Base-by-base conservation (phyloP, 805 yeast species). In the Cyberlindnera mycetangii region DNA sequence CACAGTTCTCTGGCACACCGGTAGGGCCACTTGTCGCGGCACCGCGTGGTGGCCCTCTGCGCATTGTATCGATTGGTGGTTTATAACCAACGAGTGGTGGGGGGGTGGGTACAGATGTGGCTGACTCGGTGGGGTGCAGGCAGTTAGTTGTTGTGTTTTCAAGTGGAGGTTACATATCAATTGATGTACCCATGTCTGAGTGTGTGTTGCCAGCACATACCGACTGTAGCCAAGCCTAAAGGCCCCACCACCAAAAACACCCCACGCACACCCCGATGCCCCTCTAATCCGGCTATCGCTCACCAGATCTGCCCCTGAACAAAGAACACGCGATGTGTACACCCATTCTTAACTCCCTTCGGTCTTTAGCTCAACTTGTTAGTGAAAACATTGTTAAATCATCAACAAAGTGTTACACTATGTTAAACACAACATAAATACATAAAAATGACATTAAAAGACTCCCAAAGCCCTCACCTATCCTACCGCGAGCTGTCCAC, bases 21-120 rank as follows among this genome's bases (percentile, higher is more conserved):
- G 15, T 11, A 32, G 22, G 10, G 25, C 10, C 28, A 25, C 28
- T n/a, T n/a, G n/a, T 25, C 28, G 12, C 28, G 25, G n/a, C 37
- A 33, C 20, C 25, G 37, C 37, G 37, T 33, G 37, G 37, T 33
- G 19, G 16, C 17, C 25, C 37, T 17, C 25, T 22, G n/a, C 25
- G 25, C 25, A 25, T 11, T 11, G 28, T 25, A 6, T 25, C 28
- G 28, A 25, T 25, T 25, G 28, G 28, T n/a, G 28, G 28, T 25
- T 5, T 5, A 25, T 25, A 25, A 25, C 12, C n/a, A 25, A 6
- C 10, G 4, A 25, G 7, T 11, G 28, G 28, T 25, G 28, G 28
- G 28, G 28, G 28, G 7, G 25, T 7, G 25, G 25, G 25, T 7
- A 22, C 25, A 7, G 25, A 7, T 7, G 25, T 22, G 25, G 7